Base-by-base conservation (phyloP, 1,139 yeast genomes). In the Debaryomyces sp. region DNA sequence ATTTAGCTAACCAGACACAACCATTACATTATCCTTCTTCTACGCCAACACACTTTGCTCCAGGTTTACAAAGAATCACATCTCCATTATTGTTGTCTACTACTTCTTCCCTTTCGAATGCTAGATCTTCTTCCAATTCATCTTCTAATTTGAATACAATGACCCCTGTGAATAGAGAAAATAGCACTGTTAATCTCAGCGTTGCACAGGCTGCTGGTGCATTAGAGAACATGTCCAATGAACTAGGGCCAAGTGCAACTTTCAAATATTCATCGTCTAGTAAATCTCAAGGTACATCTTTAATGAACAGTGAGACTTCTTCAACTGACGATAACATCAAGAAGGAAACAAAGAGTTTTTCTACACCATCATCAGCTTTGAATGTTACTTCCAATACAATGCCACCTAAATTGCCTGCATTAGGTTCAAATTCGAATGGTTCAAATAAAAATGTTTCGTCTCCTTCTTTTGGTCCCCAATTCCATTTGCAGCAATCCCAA, bases 11-110 rank as follows among this genome's bases (percentile, higher is more conserved):
- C 41, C 77, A 80, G 43, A 78, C 75, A 2, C 78, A 74, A 56
- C 87, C 88, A 10, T 67, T 84, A 42, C 86, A 84, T 61, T 84
- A 84, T 60, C 89, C 89, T 6, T 75, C 82, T 4, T 82, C 87
- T 1, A 83, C 88, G 1, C 89, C 89, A 21, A 80, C 88, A 1
- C 88, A 83, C 59, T 84, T 82, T 71, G 88, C 87, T 30, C 82
- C 87, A 0, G 85, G 85, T 37, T 66, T 84, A 49, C 81, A 80
- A 55, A 66, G 84, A 44, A 84, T 84, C 49, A 84, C 89, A 0
- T 83, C 88, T 10, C 89, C 89, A 0, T 68, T 84, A 48, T 65
- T 84, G 50, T 71, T 84, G 41, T 73, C 78, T 15, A 71, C 81
- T 50, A 67, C 83, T 0, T 67, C 73, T 4, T 68, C 75, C 1